phyloP scores from a whole-genome alignment of 2,329 filamentous ascomycete species.

The Trichophyton equinum region DNA sequence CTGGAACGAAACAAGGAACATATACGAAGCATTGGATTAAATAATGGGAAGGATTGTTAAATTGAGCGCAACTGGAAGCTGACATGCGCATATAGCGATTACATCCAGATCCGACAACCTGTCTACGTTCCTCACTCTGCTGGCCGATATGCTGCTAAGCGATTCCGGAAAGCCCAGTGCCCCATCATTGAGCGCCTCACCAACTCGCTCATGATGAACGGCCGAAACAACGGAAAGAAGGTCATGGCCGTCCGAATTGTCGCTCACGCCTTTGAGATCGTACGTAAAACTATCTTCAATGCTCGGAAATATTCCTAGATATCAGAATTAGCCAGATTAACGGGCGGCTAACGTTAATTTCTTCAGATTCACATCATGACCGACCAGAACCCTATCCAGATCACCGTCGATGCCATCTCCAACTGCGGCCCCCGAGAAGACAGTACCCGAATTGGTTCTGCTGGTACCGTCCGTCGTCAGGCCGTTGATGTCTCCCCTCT shows the following conservation, averaged over 20 bases:
- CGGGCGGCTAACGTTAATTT: conserved; percentile 11
- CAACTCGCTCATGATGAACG: conserved; percentile 99
- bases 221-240: conserved; percentile 99
- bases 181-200: conserved; percentile 99
- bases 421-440: conserved; percentile 99
- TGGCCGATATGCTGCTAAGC: conserved; percentile 96
- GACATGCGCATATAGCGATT: conserved; percentile 56
- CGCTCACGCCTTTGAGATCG: conserved; percentile 98
- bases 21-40: not conserved
- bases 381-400: conserved; percentile 99
- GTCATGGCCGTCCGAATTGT: conserved; percentile 99
- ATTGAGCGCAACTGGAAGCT: not conserved
- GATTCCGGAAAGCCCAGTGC: conserved; percentile 99
- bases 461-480: conserved; percentile 98
- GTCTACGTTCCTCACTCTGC: conserved; percentile 99
- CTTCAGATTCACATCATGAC: conserved; percentile 98
- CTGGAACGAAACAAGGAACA: not conserved
- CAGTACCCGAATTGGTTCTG: conserved; percentile 97
- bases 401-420: conserved; percentile 98
- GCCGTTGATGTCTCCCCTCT: conserved; percentile 99
- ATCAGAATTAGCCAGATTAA: not conserved
- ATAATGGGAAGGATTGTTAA: not conserved
- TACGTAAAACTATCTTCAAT: conserved; percentile 42
- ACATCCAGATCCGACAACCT: conserved; percentile 97
- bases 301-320: not conserved